phyloP scores from a whole-genome alignment of 345 rosid genomes.

The Syzygium jambos region DNA sequence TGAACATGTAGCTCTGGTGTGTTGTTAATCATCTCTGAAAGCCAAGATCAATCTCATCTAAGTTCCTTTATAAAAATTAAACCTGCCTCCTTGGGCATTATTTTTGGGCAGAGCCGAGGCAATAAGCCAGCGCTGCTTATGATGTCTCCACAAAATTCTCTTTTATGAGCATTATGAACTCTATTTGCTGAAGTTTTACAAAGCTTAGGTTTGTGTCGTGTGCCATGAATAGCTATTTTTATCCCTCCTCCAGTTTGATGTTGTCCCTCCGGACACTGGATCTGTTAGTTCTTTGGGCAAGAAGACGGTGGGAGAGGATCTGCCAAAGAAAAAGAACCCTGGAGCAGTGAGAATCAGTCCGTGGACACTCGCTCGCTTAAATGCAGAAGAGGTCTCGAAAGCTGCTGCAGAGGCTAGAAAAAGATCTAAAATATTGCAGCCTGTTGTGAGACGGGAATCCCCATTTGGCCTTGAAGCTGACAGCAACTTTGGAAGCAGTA shows the following conservation, averaged over 20 bases:
- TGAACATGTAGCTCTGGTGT: not conserved
- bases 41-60: not conserved
- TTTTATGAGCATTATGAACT: not conserved
- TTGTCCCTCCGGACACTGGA: slow-evolving; percentile 93
- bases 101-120: not conserved
- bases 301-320: slow-evolving; percentile 52
- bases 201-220: not conserved
- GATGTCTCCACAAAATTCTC: not conserved
- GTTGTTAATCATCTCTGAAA: not conserved
- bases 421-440: slow-evolving; percentile 81
- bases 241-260: slow-evolving; percentile 65
- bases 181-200: not conserved
- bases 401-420: slow-evolving; percentile 97
- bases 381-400: slow-evolving; percentile 88
- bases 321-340: slow-evolving; percentile 57
- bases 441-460: slow-evolving; percentile 48
- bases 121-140: not conserved
- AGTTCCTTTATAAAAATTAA: not conserved
- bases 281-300: slow-evolving; percentile 94
- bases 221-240: not conserved
- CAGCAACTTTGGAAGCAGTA: slow-evolving; percentile 76
- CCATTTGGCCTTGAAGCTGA: slow-evolving; percentile 45
- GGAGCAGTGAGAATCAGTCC: slow-evolving; percentile 85
- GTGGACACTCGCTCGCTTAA: slow-evolving; percentile 86
- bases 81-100: not conserved